phyloP scores from a whole-genome alignment of 805 yeast genomes.

The Wickerhamomyces silvicola region DNA sequence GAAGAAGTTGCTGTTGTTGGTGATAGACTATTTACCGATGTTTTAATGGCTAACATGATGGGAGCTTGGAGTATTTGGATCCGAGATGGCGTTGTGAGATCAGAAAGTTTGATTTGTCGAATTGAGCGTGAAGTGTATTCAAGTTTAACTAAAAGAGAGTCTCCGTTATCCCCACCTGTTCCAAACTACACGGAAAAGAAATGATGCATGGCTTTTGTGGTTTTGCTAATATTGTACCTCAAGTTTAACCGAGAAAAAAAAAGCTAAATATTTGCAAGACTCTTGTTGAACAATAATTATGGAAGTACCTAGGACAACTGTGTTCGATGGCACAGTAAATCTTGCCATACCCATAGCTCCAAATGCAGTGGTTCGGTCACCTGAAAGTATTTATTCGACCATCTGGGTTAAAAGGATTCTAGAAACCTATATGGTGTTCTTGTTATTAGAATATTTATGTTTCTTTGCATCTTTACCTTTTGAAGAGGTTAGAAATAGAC shows the following conservation, averaged over 20 bases:
- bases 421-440: slow-evolving; percentile 1
- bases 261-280: too few species aligned
- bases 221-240: too few species aligned
- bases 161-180: slow-evolving; percentile 3
- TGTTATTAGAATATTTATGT: slow-evolving; percentile 10
- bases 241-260: too few species aligned
- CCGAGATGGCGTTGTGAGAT: slow-evolving; percentile 61
- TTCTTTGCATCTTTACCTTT: slow-evolving; percentile 11
- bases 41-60: slow-evolving; percentile 91
- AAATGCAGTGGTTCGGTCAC: slow-evolving; percentile 1
- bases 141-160: slow-evolving; percentile 4
- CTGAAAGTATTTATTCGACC: slow-evolving; percentile 1
- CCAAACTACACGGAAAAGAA: background rate
- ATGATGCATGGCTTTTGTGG: background rate
- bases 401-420: background rate
- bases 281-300: too few species aligned
- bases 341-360: slow-evolving; percentile 4
- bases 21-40: slow-evolving; percentile 86
- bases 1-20: slow-evolving; percentile 80
- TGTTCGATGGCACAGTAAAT: too few species aligned
- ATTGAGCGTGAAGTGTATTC: slow-evolving; percentile 38
- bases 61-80: slow-evolving; percentile 85
- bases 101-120: slow-evolving; percentile 44
- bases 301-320: too few species aligned
- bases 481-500: slow-evolving; percentile 14